Evolutionary conservation across 805 yeast species (phyloP), one percentile per base, ranked within the genome.

Genomic region (Saturnispora silvae): DNA sequence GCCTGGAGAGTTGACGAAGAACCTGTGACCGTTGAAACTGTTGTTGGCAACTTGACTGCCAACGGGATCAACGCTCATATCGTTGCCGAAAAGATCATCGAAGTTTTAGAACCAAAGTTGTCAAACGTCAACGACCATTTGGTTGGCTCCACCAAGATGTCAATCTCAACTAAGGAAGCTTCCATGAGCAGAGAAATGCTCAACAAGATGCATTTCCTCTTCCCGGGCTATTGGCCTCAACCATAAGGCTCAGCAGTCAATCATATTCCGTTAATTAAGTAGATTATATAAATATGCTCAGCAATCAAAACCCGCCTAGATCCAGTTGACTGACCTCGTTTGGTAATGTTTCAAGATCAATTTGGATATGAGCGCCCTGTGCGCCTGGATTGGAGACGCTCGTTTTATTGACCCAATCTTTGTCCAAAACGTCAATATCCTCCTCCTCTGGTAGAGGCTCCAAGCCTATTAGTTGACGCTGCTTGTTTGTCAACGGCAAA

Each of bases 1-100:
- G 94, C 98, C 18, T 92, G 99, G 99, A 82, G 86, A 55, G 94
- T 81, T 51, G 75, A 73, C 37, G 97, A 79, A 55, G 96, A 89
- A 53, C 89, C 97, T 3, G 99, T 92, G 33, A 87, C 97, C 7
- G 97, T 92, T n/a, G 96, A 87, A 63, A 81, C 94, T 4, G 96
- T 92, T 29, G 86, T 92, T 35, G 85, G 94, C 38, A 83, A 92
- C 58, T 70, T 89, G 55, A 73, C 74, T 53, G 92, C 95, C 42
- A 92, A 92, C 63, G 69, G 82, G 35, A 79, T 74, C 26, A 89
- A 89, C 53, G 97, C 98, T 8, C 80, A 81, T 56, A 65, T 63
- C 40, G 64, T 92, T 35, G 86, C 94, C 24, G 77, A 74, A 31
- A 70, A 68, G 31, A 64, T 89, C 43, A 73, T 92, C 34, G 74